phyloP scores from a whole-genome alignment of 2,329 filamentous ascomycete species.

The Cladosporium sp. region DNA sequence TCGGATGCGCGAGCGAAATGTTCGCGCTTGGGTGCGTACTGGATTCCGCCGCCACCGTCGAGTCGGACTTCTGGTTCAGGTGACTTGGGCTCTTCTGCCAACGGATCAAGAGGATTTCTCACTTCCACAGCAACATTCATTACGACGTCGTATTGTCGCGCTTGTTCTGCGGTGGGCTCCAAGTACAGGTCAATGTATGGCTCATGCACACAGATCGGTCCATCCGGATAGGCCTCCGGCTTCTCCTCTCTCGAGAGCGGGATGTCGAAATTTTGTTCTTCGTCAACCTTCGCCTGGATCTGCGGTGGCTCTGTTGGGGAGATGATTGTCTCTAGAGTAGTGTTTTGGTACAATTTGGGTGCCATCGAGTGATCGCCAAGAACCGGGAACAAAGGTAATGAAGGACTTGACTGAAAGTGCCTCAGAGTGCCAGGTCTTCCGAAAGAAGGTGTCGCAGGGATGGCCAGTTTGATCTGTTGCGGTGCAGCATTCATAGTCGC shows the following conservation, averaged over 20 bases:
- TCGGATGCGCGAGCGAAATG: constrained; percentile 11
- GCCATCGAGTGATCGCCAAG: constrained; percentile 27
- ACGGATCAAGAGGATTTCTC: constrained; percentile 66
- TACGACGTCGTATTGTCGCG: constrained; percentile 75
- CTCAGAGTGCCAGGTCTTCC: constrained; percentile 55
- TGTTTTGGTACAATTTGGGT: constrained; percentile 1
- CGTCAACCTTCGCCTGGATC: constrained; percentile 48
- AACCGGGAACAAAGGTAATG: constrained; percentile 57
- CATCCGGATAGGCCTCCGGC: constrained; percentile 78
- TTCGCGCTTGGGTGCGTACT: constrained; percentile 33
- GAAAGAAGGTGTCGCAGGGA: constrained; percentile 60
- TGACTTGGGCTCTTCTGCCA: constrained; percentile 22
- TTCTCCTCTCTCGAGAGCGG: constrained; percentile 67
- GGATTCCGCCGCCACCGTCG: constrained; percentile 38
- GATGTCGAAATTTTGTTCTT: constrained; percentile 55
- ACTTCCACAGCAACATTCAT: constrained; percentile 85
- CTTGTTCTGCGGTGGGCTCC: constrained; percentile 77
- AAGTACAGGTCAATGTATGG: constrained; percentile 77
- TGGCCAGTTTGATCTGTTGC: constrained; percentile 58
- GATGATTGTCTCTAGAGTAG: constrained; percentile 34
- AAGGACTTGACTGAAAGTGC: constrained; percentile 65
- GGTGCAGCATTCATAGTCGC: constrained; percentile 55
- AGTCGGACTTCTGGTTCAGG: constrained; percentile 38
- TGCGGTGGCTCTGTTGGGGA: constrained; percentile 30
- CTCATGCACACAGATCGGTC: constrained; percentile 78